phyloP scores from a whole-genome alignment of 345 rosid species.

The Eucalyptus pauciflora region DNA sequence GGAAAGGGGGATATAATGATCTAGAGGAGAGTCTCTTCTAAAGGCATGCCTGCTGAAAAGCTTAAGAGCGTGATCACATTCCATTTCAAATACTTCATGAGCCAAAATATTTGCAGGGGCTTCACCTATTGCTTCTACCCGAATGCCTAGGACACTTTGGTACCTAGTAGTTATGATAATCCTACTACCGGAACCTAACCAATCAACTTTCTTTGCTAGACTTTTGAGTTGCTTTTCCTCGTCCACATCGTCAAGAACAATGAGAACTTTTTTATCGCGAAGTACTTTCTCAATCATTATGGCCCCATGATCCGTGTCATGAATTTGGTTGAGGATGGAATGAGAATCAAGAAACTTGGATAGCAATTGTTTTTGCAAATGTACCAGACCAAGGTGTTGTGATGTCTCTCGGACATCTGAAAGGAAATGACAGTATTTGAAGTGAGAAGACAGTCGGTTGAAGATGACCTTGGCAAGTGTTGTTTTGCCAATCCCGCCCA shows the following conservation, averaged over 20 bases:
- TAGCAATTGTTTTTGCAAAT: no score
- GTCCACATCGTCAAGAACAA: fast-evolving
- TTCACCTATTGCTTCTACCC: fast-evolving
- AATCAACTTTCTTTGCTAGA: fast-evolving
- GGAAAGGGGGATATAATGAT: fast-evolving
- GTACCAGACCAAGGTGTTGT: fast-evolving
- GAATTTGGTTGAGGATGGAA: fast-evolving
- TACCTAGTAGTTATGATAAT: not conserved
- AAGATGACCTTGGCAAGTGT: no score
- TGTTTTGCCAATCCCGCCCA: no score
- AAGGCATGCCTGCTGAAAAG: not conserved
- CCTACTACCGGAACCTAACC: not conserved
- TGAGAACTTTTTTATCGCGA: fast-evolving
- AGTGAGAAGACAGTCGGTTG: no score
- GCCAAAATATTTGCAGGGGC: not conserved
- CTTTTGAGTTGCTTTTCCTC: not conserved
- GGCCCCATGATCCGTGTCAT: fast-evolving
- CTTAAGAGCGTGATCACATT: fast-evolving
- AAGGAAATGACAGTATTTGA: no score
- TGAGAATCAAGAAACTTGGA: no score
- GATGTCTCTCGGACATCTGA: fast-evolving
- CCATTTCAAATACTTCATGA: fast-evolving
- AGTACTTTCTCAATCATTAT: not conserved
- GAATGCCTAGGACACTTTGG: not conserved
- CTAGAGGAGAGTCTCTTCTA: fast-evolving